phyloP scores from a whole-genome alignment of 495 filamentous ascomycete genomes.

The Aspergillus wentii region DNA sequence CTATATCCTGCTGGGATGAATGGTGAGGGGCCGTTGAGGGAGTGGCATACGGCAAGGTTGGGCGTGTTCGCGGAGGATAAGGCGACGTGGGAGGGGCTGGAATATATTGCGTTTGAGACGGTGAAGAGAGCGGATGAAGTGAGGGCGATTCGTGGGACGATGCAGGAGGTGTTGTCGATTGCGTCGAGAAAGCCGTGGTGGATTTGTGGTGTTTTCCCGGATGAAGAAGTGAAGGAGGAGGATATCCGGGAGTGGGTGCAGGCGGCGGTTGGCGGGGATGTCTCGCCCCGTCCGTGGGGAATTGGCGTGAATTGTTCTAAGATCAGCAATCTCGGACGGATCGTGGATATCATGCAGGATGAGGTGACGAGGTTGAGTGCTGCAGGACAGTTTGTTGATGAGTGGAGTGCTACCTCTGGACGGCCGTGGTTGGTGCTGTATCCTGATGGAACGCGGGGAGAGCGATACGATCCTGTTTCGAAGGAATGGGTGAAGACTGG shows the following conservation, averaged over 20 bases:
- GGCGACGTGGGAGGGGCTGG: conserved; percentile 25
- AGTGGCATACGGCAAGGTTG: conserved; percentile 55
- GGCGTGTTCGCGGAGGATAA: conserved; percentile 37
- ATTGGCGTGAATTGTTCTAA: conserved; percentile 67
- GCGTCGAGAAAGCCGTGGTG: conserved; percentile 36
- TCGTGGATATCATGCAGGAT: conserved; percentile 43
- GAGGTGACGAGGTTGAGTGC: conserved; percentile 26
- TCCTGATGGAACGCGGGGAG: conserved; percentile 64
- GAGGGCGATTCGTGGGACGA: conserved; percentile 48
- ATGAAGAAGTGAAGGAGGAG: conserved; percentile 40
- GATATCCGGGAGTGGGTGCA: conserved; percentile 21
- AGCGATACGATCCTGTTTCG: conserved; percentile 57
- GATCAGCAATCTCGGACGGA: conserved; percentile 41
- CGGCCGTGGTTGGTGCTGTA: conserved; percentile 55
- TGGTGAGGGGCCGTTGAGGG: conserved; percentile 31
- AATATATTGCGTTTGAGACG: conserved; percentile 62
- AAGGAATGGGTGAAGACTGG: conserved; percentile 47
- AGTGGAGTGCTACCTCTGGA: conserved; percentile 16
- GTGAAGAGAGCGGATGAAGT: conserved; percentile 55
- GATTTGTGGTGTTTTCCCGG: conserved; percentile 59
- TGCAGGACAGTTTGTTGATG: conserved; percentile 18
- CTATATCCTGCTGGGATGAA: conserved; percentile 46
- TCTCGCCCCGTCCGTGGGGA: conserved; percentile 45
- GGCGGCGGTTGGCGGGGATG: conserved; percentile 20
- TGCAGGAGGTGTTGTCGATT: conserved; percentile 18